Base-by-base conservation (phyloP, 2,329 filamentous ascomycete species). In the Basipetospora chlamydospora region DNA sequence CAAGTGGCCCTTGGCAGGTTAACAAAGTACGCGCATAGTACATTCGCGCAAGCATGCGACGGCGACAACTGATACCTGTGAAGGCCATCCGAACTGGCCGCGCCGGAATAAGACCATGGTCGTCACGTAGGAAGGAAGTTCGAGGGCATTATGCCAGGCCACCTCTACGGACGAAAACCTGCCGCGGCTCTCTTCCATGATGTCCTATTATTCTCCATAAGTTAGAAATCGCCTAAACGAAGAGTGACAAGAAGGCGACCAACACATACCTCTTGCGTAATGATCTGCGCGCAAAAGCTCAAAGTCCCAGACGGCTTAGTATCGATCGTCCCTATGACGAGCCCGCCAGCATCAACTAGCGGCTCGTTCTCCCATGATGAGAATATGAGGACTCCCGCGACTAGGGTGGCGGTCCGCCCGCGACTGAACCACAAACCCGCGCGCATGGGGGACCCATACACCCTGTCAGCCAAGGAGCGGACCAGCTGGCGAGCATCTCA, bases 341-440 rank as follows among this genome's bases (percentile, higher is more conserved):
- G 36, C 5, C 17, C 28, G 7, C 9, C 48, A 45, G 2, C 43
- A 48, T 35, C 44, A 46, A 8, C 26, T 2, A 30, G n/a, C 4
- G 22, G 20, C n/a, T 23, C n/a, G 12, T 12, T 34, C 43, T 26
- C 28, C 16, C 9, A 13, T 8, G 10, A 21, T n/a, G 59, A 59
- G 44, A 70, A 70, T 13, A 60, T 50, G 2, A 49, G 45, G 3
- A 64, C 51, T 0, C 61, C 69, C 0, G 50, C 57, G 2, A 57
- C 58, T 4, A 77, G 55, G 44, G 66, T 74, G 3, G 59, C 39
- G n/a, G 78, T 59, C 48, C 85, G 78, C 70, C 75, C 81, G 38
- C 67, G 75, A 8, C 78, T 49, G 42, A 73, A 74, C 81, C 81
- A 86, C 3, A 85, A 61, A 0, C 80, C 81, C 0, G 69, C 64